Percentiles rank a stretch among this genome's conserved stretches.
These are phyloP conservation scores for Exophiala alcalophila DNA, from an alignment of 2,329 filamentous ascomycete genomes.

Conservation along the genomic window DNA sequence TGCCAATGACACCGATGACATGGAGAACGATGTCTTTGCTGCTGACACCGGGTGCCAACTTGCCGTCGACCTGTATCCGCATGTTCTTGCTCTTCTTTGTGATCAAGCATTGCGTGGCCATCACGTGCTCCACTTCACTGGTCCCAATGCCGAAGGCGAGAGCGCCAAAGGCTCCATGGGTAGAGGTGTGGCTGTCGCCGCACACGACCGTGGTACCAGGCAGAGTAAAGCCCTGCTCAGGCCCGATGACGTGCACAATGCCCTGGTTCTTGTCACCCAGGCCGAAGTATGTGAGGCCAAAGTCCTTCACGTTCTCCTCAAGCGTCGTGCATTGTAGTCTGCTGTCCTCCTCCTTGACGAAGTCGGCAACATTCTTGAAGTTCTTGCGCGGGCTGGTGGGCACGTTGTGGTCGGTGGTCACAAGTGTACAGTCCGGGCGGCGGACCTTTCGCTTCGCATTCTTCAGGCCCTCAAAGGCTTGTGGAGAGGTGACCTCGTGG, in stretches of 20 bases:
- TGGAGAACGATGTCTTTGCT: constrained; percentile 95
- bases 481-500: constrained; percentile 98
- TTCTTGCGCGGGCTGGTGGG: constrained; percentile 86
- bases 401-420: constrained; percentile 97
- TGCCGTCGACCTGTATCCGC: constrained; percentile 91
- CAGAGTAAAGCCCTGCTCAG: constrained; percentile 97
- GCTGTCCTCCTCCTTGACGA: constrained; percentile 93
- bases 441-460: constrained; percentile 85
- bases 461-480: constrained; percentile 94
- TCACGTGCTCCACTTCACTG: constrained; percentile 96
- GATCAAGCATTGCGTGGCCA: constrained; percentile 93
- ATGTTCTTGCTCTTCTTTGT: constrained; percentile 98
- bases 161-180: constrained; percentile 92
- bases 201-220: constrained; percentile 96
- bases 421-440: constrained; percentile 92
- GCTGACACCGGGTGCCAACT: constrained; percentile 84
- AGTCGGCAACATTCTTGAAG: constrained; percentile 89
- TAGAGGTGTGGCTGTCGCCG: constrained; percentile 96
- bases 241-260: constrained; percentile 97
- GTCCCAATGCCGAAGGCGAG: constrained; percentile 97
- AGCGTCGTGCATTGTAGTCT: constrained; percentile 91
- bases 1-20: constrained; percentile 90
- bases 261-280: constrained; percentile 94
- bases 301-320: constrained; percentile 95
- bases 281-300: constrained; percentile 95